Evolutionary conservation across 805 yeast genomes (phyloP).

Genomic region (Limtongia smithiae): DNA sequence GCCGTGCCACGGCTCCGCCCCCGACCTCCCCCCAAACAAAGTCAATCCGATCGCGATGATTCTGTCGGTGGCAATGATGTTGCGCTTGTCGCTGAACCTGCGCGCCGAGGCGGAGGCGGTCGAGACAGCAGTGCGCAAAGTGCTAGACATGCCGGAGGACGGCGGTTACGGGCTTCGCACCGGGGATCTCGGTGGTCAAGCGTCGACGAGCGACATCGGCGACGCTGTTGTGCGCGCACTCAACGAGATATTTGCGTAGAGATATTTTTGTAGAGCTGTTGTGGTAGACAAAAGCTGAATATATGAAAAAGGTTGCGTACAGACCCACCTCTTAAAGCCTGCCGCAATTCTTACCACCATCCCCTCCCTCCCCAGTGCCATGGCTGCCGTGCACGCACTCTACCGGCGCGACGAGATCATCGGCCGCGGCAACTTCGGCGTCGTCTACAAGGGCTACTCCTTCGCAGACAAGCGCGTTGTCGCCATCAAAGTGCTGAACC

Average conservation of each 20-base stretch:
- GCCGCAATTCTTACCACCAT: too few relatives aligned
- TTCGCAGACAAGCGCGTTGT: conserved; percentile 65
- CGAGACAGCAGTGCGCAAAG: conserved; percentile 81
- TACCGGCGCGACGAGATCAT: conserved; percentile 84
- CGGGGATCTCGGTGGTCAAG: conserved; percentile 84
- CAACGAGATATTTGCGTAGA: conserved; percentile 11
- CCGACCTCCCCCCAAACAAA: conserved; percentile 80
- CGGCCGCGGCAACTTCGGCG: conserved; percentile 96
- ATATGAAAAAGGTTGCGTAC: too few relatives aligned
- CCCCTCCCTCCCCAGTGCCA: too few relatives aligned
- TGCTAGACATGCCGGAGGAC: conserved; percentile 62
- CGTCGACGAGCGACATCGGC: conserved; percentile 85
- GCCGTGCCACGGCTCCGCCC: conserved; percentile 99
- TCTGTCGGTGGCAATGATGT: conserved; percentile 95
- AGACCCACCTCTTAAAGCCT: too few relatives aligned
- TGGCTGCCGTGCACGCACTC: background rate
- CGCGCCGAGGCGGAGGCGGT: conserved; percentile 81
- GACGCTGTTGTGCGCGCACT: conserved; percentile 68
- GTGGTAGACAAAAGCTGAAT: too few relatives aligned
- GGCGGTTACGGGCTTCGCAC: conserved; percentile 58
- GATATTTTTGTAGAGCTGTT: too few relatives aligned
- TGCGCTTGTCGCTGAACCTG: conserved; percentile 80
- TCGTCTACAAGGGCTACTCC: conserved; percentile 77
- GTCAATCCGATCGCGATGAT: conserved; percentile 96
- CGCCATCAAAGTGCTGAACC: conserved; percentile 87